Conservation (phyloP, 202 grass and related monocot genomes). For the Cymbopogon flexuosus region DNA sequence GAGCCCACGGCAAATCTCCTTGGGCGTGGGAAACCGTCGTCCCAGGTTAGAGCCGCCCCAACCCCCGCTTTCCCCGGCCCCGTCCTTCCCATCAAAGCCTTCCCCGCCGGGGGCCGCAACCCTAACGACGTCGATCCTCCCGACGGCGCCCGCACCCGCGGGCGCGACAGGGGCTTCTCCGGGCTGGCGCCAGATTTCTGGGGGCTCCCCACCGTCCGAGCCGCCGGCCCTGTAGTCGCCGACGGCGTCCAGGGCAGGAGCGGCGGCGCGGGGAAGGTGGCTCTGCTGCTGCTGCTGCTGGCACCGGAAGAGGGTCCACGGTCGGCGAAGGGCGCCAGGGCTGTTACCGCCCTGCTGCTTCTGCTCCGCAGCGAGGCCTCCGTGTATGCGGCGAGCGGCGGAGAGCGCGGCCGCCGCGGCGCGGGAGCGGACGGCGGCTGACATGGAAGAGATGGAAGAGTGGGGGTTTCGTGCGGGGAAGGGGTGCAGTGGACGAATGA, state of each 20-base stretch:
- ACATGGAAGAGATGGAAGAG: slow-evolving; percentile 31
- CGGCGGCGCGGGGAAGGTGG: slow-evolving; percentile 6
- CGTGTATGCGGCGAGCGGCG: slow-evolving; percentile 43
- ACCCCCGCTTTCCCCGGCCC: background rate
- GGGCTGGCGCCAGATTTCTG: slow-evolving; percentile 67
- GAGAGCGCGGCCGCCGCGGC: slow-evolving; percentile 30
- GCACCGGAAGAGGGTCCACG: slow-evolving; percentile 38
- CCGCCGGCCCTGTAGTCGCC: background rate
- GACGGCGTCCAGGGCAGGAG: background rate
- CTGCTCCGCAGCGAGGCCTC: slow-evolving; percentile 24
- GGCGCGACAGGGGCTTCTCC: slow-evolving; percentile 22
- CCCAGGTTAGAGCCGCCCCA: slow-evolving; percentile 55
- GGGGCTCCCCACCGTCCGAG: slow-evolving; percentile 39
- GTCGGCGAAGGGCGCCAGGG: slow-evolving; percentile 26
- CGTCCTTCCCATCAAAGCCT: slow-evolving; percentile 34
- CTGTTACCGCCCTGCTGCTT: background rate
- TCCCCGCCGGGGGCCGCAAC: slow-evolving; percentile 37
- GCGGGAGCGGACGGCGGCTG: slow-evolving; percentile 43
- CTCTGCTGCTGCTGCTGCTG: slow-evolving; percentile 21
- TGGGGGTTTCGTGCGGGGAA: slow-evolving; percentile 21
- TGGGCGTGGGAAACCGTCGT: slow-evolving; percentile 51
- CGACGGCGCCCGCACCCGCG: background rate
- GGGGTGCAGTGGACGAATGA: background rate
- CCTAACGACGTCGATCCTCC: slow-evolving; percentile 50
- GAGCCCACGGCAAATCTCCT: slow-evolving; percentile 52